Evolutionary conservation across 345 rosid species (phyloP).

Genomic region (Lumnitzera racemosa): DNA sequence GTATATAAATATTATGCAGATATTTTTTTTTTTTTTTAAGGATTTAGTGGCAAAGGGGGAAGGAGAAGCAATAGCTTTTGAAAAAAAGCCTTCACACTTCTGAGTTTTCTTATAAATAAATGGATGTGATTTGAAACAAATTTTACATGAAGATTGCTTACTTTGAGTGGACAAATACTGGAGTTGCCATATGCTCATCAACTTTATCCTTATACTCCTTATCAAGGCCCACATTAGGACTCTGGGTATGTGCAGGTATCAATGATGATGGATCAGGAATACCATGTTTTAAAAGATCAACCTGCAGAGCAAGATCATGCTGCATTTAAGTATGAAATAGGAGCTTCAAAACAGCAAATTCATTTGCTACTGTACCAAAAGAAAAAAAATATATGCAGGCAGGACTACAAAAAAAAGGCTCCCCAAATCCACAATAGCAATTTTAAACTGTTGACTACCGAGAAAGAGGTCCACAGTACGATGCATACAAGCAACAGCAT

Average conservation of each 20-base stretch:
- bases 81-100: not conserved
- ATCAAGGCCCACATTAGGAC: constrained; percentile 38
- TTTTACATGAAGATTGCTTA: constrained; percentile 29
- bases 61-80: no score
- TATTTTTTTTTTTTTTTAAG: no score
- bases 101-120: not conserved
- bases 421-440: no score
- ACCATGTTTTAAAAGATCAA: constrained; percentile 76
- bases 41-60: no score
- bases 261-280: constrained; percentile 77
- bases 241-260: constrained; percentile 30
- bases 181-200: constrained; percentile 65
- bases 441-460: no score
- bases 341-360: not conserved
- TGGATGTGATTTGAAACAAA: not conserved
- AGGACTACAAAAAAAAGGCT: no score
- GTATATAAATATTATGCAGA: no score
- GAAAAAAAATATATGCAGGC: no score
- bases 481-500: no score
- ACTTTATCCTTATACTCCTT: constrained; percentile 43
- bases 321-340: not conserved
- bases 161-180: constrained; percentile 76
- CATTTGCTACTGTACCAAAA: no score
- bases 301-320: constrained; percentile 29
- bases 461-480: no score